A percentile compares a stretch with the other conserved stretches of the same genome.
Conservation (phyloP, 257 asterid species). For the Agastache rugosa region DNA sequence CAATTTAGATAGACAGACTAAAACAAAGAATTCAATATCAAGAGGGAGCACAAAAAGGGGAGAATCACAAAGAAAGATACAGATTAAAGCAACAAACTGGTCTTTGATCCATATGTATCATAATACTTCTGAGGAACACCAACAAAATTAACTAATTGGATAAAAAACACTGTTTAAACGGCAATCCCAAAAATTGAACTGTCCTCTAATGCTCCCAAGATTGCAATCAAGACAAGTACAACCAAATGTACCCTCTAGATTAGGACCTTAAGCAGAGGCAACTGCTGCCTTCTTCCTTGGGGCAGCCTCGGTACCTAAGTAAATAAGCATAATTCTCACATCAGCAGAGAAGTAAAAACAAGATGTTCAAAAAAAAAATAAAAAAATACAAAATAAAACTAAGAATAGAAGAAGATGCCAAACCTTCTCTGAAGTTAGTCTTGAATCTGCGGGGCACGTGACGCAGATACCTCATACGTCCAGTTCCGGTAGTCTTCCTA, state of each 20-base stretch:
- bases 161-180: slow-evolving; percentile 12
- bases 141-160: slow-evolving; percentile 28
- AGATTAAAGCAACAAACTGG: slow-evolving; percentile 9
- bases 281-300: slow-evolving; percentile 76
- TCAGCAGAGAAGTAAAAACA: not conserved
- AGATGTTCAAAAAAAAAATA: not conserved
- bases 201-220: slow-evolving; percentile 34
- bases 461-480: slow-evolving; percentile 86
- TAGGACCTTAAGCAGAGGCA: slow-evolving; percentile 53
- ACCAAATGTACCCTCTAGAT: slow-evolving; percentile 16
- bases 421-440: slow-evolving; percentile 86
- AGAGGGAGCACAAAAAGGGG: not conserved
- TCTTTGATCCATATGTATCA: slow-evolving; percentile 28
- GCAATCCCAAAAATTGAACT: slow-evolving; percentile 28
- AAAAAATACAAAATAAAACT: not conserved
- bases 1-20: not conserved
- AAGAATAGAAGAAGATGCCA: not conserved
- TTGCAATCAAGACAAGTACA: slow-evolving; percentile 30
- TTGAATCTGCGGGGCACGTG: slow-evolving; percentile 76
- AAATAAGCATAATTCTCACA: slow-evolving; percentile 7
- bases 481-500: slow-evolving; percentile 85
- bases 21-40: not conserved
- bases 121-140: slow-evolving; percentile 9
- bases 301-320: slow-evolving; percentile 70
- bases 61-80: slow-evolving; percentile 20